Percentiles rank a stretch among this genome's conserved stretches.
Conservation (phyloP, 352 stramenopile genomes). For the Phytopythium litorale region DNA sequence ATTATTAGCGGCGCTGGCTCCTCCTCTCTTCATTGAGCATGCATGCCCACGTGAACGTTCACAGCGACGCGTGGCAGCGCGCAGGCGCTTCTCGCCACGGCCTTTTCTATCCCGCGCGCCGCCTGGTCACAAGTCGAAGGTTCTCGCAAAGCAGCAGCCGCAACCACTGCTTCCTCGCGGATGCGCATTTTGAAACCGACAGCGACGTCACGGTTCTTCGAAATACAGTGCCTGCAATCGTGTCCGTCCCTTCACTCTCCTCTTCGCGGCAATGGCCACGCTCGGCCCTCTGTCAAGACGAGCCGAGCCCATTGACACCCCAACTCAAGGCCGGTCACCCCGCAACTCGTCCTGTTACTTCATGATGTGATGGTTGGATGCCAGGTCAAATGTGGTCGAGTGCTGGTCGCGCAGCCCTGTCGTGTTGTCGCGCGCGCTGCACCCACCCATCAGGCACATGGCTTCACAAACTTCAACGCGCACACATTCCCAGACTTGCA, state of each 20-base stretch:
- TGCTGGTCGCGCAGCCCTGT: background rate
- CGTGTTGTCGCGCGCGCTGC: background rate
- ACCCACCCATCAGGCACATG: background rate
- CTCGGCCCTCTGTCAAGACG: too few relatives aligned
- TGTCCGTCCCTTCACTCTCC: background rate
- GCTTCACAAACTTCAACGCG: slow-evolving; percentile 5
- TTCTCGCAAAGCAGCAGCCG: background rate
- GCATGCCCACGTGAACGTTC: background rate
- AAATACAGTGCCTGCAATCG: background rate
- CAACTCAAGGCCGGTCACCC: too few relatives aligned
- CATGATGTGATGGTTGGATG: background rate
- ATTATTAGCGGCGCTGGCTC: background rate
- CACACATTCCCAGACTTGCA: background rate
- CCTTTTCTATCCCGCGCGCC: slow-evolving; percentile 1
- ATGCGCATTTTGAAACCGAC: background rate
- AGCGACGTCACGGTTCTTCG: background rate
- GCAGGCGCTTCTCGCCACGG: background rate
- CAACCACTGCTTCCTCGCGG: background rate
- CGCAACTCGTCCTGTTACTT: too few relatives aligned
- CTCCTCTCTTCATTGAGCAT: background rate
- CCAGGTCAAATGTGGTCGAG: background rate
- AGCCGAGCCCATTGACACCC: too few relatives aligned
- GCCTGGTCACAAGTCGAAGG: slow-evolving; percentile 1
- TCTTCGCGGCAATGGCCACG: background rate
- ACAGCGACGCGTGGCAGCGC: background rate